phyloP scores from a whole-genome alignment of 371 early-diverging fungal genomes.

The Funneliformis caledonium region DNA sequence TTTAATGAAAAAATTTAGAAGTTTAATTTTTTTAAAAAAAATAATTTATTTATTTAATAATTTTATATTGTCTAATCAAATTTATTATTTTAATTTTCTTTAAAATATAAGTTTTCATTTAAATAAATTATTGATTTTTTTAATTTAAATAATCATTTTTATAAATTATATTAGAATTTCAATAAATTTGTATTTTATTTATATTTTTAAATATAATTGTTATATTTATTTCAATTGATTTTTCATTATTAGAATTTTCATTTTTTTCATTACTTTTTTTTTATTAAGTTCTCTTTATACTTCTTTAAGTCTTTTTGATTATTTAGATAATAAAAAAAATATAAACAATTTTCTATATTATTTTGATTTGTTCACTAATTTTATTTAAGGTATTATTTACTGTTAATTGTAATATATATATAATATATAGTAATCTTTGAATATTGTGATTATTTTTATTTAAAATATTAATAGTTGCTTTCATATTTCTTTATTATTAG shows the following conservation, averaged over 20 bases:
- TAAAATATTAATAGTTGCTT: neutral
- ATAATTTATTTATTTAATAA: too few relatives aligned
- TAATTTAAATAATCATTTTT: too few relatives aligned
- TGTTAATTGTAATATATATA: neutral
- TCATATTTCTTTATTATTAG: conserved; percentile 16
- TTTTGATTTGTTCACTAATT: neutral
- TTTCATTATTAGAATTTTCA: neutral
- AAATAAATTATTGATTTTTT: too few relatives aligned
- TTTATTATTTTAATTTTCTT: too few relatives aligned
- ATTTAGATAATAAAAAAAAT: conserved; percentile 5
- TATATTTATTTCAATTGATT: neutral
- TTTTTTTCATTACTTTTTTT: neutral
- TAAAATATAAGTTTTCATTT: too few relatives aligned
- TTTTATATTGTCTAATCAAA: too few relatives aligned
- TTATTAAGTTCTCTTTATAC: neutral
- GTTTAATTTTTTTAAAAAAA: too few relatives aligned
- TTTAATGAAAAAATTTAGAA: too few relatives aligned
- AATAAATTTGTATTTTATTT: too few relatives aligned
- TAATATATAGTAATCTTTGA: neutral
- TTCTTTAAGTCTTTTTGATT: neutral
- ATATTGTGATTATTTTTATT: neutral
- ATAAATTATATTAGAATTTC: neutral
- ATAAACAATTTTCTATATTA: neutral
- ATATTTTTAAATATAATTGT: neutral
- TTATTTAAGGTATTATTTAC: neutral